Conservation (phyloP, 148 eudicot genomes). For the Fagopyrum esculentum region DNA sequence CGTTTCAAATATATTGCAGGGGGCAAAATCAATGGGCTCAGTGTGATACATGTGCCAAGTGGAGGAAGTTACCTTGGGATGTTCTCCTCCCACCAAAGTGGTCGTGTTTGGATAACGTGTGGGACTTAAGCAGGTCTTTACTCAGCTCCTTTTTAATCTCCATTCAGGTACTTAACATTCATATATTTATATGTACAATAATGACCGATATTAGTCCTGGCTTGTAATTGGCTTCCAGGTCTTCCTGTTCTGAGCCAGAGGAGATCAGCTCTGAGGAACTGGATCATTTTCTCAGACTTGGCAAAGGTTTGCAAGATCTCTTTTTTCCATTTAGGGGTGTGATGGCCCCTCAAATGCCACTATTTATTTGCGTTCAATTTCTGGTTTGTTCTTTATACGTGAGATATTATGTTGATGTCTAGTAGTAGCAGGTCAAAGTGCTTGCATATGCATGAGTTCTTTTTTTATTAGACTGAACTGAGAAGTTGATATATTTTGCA, state of each 20-base stretch:
- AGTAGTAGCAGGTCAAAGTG: neutral
- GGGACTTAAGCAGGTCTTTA: slow-evolving; percentile 71
- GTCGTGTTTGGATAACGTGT: slow-evolving; percentile 67
- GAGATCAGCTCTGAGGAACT: slow-evolving; percentile 54
- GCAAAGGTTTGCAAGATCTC: slow-evolving; percentile 46
- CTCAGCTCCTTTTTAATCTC: neutral
- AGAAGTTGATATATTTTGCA: neutral
- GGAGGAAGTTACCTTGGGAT: slow-evolving; percentile 75
- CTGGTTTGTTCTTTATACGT: neutral
- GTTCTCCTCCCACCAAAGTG: slow-evolving; percentile 79
- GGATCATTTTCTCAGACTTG: slow-evolving; percentile 29
- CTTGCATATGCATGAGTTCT: neutral
- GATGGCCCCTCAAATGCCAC: neutral
- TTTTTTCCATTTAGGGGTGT: slow-evolving; percentile 10
- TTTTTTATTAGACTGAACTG: neutral
- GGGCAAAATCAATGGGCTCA: slow-evolving; percentile 87
- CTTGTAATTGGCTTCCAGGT: slow-evolving; percentile 35
- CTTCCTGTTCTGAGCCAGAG: slow-evolving; percentile 61
- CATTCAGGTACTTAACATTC: neutral
- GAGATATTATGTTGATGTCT: neutral
- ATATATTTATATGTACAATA: neutral
- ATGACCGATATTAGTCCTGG: neutral
- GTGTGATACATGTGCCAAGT: slow-evolving; percentile 78
- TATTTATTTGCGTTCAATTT: neutral
- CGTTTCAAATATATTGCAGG: slow-evolving; percentile 27